phyloP scores from a whole-genome alignment of 169 alveolate species.

The Eimeria nieschulzi region DNA sequence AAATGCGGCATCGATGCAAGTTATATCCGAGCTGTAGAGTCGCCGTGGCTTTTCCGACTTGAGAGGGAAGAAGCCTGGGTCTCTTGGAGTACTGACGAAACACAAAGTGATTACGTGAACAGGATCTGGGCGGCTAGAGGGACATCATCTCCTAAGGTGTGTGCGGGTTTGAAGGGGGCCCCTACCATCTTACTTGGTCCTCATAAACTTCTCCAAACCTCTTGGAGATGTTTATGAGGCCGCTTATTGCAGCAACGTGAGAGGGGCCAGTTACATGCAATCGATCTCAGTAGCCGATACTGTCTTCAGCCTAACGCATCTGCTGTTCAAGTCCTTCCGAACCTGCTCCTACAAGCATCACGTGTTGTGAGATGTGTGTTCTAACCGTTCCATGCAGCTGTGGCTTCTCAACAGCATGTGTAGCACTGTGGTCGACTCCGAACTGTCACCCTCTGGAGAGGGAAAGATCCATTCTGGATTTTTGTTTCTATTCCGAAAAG shows the following conservation, averaged over 20 bases:
- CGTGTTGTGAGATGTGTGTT: neutral
- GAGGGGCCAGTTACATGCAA: neutral
- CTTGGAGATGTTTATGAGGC: neutral
- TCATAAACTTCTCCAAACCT: too few species aligned
- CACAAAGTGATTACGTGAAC: conserved; percentile 45
- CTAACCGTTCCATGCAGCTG: conserved; percentile 5
- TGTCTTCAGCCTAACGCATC: neutral
- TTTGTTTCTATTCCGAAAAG: conserved; percentile 15
- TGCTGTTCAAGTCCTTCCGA: neutral
- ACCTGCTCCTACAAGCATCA: neutral
- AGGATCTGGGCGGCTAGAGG: conserved; percentile 42
- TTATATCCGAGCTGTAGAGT: conserved; percentile 27
- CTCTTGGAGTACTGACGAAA: conserved; percentile 18
- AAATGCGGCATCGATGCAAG: conserved; percentile 54
- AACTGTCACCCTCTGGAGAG: conserved; percentile 35
- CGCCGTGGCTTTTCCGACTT: conserved; percentile 52
- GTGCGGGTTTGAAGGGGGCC: neutral
- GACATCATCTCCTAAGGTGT: conserved; percentile 47
- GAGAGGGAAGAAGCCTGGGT: conserved; percentile 42
- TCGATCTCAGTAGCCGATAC: neutral
- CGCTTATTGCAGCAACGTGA: neutral
- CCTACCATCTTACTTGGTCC: too few species aligned
- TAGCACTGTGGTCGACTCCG: conserved; percentile 12
- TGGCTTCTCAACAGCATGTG: conserved; percentile 61
- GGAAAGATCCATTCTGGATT: conserved; percentile 46